Base-by-base conservation (phyloP, 768 basidiomycete genomes). In the Lanmaoa pseudosensibilis region DNA sequence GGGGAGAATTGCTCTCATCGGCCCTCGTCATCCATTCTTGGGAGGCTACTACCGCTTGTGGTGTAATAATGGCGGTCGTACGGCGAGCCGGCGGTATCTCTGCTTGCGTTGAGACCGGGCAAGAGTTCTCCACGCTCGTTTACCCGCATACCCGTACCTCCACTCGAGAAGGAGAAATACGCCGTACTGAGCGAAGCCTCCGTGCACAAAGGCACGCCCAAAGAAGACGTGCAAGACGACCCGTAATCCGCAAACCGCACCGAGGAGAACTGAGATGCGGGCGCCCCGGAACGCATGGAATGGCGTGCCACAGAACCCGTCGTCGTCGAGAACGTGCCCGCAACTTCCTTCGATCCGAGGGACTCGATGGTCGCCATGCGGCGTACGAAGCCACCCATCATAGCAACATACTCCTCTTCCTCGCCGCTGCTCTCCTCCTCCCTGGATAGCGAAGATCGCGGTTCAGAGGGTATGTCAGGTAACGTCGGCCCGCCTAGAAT, bases 361-460 rank as follows among this genome's bases (percentile, higher is more conserved):
- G 83, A 85, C 68, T 90, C 88, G 58, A 91, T 91, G 30, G 90
- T 91, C 19, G 88, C 85, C 89, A 92, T 90, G 38, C 90, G 86
- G 50, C 80, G 77, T 43, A 91, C 78, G 62, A 77, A 81, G 23
- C 80, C 77, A 51, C 88, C 86, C 53, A 92, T 73, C 47, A 91
- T 77, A 7, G 78, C 78, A 32, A 90, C 74, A 51, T 80, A 69
- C 30, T 67, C 70, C 25, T 71, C 69, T 60, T 68, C 69, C 46
- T 69, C 71, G 43, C 56, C 56, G 25, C 58, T 59, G 38, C 56
- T 46, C 25, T 34, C 54, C 18, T 47, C 52, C 25, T 43, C 55
- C 13, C 5, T 44, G 45, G 58, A 52, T 15, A 16, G 46, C 38
- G 62, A 58, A 21, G 53, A 58, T 50, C 62, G 58, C 39, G 58